Evolutionary conservation across 2,329 filamentous ascomycete genomes (phyloP), one percentile per base, ranked within the genome.

Genomic region (Calycina herbarum): DNA sequence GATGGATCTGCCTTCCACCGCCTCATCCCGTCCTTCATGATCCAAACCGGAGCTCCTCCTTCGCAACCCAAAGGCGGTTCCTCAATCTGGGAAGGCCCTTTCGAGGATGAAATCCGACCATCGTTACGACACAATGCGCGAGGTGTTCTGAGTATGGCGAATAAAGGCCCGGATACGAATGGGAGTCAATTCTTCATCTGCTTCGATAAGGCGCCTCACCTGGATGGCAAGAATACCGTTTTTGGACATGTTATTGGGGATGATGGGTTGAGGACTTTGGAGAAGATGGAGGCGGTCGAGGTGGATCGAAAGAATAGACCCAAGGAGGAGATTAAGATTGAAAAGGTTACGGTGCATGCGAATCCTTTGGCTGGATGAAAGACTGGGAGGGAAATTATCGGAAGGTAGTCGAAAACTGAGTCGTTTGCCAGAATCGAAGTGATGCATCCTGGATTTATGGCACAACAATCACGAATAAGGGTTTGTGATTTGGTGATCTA

Each of bases 141-240:
- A 59, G 90, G 90, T 35, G 83, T 91, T 60, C 81, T 93, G 24
- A 89, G 88, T 72, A 93, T 93, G 90, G 90, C 90, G 17, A 93
- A 93, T 78, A 90, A 90, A 73, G 90, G 90, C 0, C 87, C 88
- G 1, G 84, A 83, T 29, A 91, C 89, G 54, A 93, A 93, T 74
- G 89, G 88, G 17, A 90, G 86, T 59, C 92, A 96, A 76, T 96
- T 95, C 79, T 96, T 94, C 77, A 82, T 95, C 67, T 87, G 89
- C 1, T 90, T 93, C 72, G 90, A 90, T 66, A 87, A 90, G 70
- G 90, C 92, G 31, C 86, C 90, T 45, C 92, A 95, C 79, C 81
- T 96, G 54, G 92, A 95, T 76, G 92, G 91, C 4, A 85, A 92
- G 76, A 95, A 95, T 75, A 94, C 92, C 0, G 89, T 94, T 1